Percentiles rank a stretch among this genome's conserved stretches.
Evolutionary conservation across 805 yeast species (phyloP).

Genomic region (Candida chauliodis): DNA sequence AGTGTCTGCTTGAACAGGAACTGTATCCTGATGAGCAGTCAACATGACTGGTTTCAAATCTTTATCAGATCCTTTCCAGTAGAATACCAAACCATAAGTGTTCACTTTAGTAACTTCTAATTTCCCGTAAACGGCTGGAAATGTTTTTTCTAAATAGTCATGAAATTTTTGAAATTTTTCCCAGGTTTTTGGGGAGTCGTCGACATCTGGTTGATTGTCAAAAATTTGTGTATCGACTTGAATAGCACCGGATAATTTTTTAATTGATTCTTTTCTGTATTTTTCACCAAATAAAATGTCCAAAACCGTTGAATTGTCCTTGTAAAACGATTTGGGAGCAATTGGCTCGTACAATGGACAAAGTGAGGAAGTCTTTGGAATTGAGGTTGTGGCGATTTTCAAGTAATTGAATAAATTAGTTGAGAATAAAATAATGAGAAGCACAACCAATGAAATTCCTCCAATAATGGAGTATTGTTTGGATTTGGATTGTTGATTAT

Average conservation of each 20-base stretch:
- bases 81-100: constrained; percentile 58
- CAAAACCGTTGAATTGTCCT: constrained; percentile 29
- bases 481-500: constrained; percentile 5
- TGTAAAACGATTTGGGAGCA: constrained; percentile 24
- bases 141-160: constrained; percentile 47
- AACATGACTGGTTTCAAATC: constrained; percentile 65
- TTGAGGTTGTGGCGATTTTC: constrained; percentile 13
- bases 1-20: constrained; percentile 65
- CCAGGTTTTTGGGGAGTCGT: constrained; percentile 52
- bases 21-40: constrained; percentile 79
- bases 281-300: constrained; percentile 22
- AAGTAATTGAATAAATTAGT: constrained; percentile 18
- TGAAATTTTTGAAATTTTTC: constrained; percentile 43
- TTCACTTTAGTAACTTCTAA: constrained; percentile 56
- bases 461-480: constrained; percentile 10
- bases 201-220: constrained; percentile 50
- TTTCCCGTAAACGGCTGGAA: constrained; percentile 49
- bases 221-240: constrained; percentile 60
- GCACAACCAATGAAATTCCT: constrained; percentile 10
- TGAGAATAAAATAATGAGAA: constrained; percentile 15
- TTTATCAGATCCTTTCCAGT: constrained; percentile 51
- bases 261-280: constrained; percentile 33
- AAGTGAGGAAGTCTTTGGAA: constrained; percentile 11
- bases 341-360: constrained; percentile 25
- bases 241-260: constrained; percentile 54